Base-by-base conservation (phyloP, 2,329 filamentous ascomycete genomes). In the Beauveria rudraprayagi region DNA sequence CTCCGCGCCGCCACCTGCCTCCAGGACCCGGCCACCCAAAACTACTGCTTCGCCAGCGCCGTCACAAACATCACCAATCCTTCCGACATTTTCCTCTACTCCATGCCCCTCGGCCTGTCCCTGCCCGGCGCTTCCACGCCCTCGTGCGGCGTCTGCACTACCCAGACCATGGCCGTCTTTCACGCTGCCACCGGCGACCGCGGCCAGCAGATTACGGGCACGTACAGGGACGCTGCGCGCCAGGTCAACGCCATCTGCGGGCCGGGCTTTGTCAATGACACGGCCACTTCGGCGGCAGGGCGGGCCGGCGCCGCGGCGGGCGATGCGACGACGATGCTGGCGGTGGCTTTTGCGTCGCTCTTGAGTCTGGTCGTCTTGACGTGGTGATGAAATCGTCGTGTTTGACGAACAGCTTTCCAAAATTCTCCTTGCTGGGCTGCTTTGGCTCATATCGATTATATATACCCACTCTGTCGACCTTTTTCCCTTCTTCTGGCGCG, bases 21-120 rank as follows among this genome's bases (percentile, higher is more conserved):
- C 22, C 85, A 84, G 63, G 84, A 90, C 70, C 79, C 83, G 0
- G 74, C 78, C 0, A 86, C 85, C 1, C 80, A 80, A 56, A 82
- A 85, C 66, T 97, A 93, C 78, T 88, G 85, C 77, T 97, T 91
- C 72, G 90, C 90, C 66, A 88, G 90, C 67, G 91, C 93, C 55
- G 85, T 92, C 63, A 91, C 89, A 53, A 96, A 96, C 74, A 71
- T 77, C 6, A 83, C 84, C 24, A 87, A 83, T 9, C 79, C 89
- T 0, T 83, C 85, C 37, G 88, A 94, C 71, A 82, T 85, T 40
- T 93, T 92, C 69, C 81, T 94, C 41, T 99, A 97, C 76, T 93
- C 89, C 68, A 78, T 97, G 3, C 90, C 92, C 0, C 81, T 96
- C 60, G 94, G 94, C 62, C 81, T 86, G 46, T 73, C 79, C 0